Evolutionary conservation across 2,329 filamentous ascomycete species (phyloP), one percentile per base, ranked within the genome.

Genomic region (Albophoma yamanashiensis): DNA sequence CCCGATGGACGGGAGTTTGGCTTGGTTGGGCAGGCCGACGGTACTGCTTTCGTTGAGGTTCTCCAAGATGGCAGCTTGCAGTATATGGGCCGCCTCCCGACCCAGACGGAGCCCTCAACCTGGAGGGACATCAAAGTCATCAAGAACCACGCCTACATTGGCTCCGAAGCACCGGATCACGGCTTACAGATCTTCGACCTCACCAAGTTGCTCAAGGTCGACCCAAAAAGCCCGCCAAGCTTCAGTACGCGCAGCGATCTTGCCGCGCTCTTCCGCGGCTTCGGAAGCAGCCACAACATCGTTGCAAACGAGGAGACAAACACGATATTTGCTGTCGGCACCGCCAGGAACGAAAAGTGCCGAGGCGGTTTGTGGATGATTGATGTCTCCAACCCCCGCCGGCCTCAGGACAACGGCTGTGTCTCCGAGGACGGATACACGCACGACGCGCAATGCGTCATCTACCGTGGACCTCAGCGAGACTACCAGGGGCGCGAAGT

Each of bases 171-270:
- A 1, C 66, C 68, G 8, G 69, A 71, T 47, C 84, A 87, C 64
- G 81, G 82, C 27, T 76, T 87, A n/a, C 84, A 87, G 69, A 80
- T 87, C 67, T 87, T 87, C 61, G 83, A 87, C 64, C 76, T 86
- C 74, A 79, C 73, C 63, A 84, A 72, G 71, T 74, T 84, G 4
- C 67, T 79, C n/a, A 70, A 70, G 17, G 68, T 82, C 55, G 70
- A 79, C 65, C 74, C 78, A 0, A 67, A 74, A 6, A 71, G 69
- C 20, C 75, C 70, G 39, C 67, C 66, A 59, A 65, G 63, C n/a
- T 77, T 75, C 55, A 67, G 65, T 64, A 68, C 67, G 14, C 65
- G 67, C 52, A 66, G 63, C 6, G 75, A 76, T 17, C 66, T 77
- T 2, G 71, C 72, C 0, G 71, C 71, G 0, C 71, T 70, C 62